Conservation (phyloP, 2,329 filamentous ascomycete genomes). For the Fusarium pilosicola region DNA sequence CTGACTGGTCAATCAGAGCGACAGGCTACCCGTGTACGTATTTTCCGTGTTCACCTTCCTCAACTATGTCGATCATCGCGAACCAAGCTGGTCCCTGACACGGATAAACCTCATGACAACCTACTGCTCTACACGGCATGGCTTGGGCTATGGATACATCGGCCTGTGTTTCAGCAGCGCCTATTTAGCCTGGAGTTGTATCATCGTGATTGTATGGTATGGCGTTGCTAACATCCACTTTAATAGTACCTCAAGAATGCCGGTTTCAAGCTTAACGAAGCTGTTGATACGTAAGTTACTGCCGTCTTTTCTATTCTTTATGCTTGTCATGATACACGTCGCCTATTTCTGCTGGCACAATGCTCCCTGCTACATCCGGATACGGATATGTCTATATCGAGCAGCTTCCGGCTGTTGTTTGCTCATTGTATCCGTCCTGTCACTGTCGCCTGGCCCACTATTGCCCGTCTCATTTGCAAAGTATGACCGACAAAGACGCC, state of each 20-base stretch:
- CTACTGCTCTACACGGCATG: conserved; percentile 17
- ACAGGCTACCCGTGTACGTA: conserved; percentile 57
- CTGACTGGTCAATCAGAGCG: conserved; percentile 58
- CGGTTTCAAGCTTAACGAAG: conserved; percentile 63
- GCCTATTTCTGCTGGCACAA: not conserved
- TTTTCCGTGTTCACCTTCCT: not conserved
- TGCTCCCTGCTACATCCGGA: conserved; percentile 6
- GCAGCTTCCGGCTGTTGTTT: conserved; percentile 15
- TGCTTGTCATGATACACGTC: conserved; percentile 22
- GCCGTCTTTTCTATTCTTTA: conserved; percentile 3
- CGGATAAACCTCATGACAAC: conserved; percentile 14
- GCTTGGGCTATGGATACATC: conserved; percentile 5
- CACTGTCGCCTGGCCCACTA: conserved; percentile 44
- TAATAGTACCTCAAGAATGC: conserved; percentile 59
- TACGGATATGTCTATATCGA: conserved; percentile 24
- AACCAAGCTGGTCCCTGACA: conserved; percentile 5
- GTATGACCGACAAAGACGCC: conserved; percentile 52
- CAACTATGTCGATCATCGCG: not conserved
- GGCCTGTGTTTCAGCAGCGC: conserved; percentile 33
- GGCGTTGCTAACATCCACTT: conserved; percentile 39
- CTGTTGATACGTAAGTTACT: conserved; percentile 67
- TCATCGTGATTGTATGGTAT: conserved; percentile 13
- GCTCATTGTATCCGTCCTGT: conserved; percentile 19
- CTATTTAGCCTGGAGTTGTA: conserved; percentile 26
- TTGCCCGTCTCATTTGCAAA: conserved; percentile 46